A percentile compares a stretch with the other conserved stretches of the same genome.
Conservation (phyloP, 2,329 filamentous ascomycete species). For the Clonostachys byssicola region DNA sequence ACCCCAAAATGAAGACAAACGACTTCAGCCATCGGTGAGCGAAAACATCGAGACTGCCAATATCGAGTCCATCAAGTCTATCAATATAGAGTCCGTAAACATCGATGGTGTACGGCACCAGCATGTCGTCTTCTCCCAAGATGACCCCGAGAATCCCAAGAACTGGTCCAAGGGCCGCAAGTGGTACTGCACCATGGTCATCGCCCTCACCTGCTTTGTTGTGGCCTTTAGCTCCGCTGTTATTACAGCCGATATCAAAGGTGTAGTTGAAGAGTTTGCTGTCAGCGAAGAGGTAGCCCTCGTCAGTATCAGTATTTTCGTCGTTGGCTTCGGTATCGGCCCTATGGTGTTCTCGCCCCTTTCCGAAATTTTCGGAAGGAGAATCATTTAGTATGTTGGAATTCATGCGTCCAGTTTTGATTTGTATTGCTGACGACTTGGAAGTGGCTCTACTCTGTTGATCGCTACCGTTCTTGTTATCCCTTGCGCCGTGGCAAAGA, state of each 20-base stretch:
- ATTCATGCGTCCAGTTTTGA: too few species aligned
- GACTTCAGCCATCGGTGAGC: too few species aligned
- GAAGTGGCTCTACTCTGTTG: conserved; percentile 54
- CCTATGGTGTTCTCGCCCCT: conserved; percentile 78
- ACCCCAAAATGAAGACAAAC: too few species aligned
- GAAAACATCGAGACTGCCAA: too few species aligned
- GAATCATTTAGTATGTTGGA: conserved; percentile 58
- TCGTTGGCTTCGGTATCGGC: conserved; percentile 76
- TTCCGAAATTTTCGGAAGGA: conserved; percentile 70
- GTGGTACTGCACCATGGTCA: conserved; percentile 84
- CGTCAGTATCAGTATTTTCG: conserved; percentile 71
- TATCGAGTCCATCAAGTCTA: too few species aligned
- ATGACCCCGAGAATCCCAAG: conserved; percentile 77
- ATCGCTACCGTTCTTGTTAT: conserved; percentile 76
- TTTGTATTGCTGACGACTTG: background rate
- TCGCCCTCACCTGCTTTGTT: conserved; percentile 71
- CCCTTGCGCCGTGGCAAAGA: conserved; percentile 72
- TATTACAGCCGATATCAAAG: conserved; percentile 71
- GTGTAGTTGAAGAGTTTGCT: conserved; percentile 58
- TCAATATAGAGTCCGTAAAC: too few species aligned
- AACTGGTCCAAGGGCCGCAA: conserved; percentile 78
- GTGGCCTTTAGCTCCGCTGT: conserved; percentile 70
- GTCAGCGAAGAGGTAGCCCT: conserved; percentile 71
- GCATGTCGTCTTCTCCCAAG: conserved; percentile 61
- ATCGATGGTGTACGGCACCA: conserved; percentile 23